Evolutionary conservation across 495 filamentous ascomycete species (phyloP).

Genomic region (Cudoniella acicularis): DNA sequence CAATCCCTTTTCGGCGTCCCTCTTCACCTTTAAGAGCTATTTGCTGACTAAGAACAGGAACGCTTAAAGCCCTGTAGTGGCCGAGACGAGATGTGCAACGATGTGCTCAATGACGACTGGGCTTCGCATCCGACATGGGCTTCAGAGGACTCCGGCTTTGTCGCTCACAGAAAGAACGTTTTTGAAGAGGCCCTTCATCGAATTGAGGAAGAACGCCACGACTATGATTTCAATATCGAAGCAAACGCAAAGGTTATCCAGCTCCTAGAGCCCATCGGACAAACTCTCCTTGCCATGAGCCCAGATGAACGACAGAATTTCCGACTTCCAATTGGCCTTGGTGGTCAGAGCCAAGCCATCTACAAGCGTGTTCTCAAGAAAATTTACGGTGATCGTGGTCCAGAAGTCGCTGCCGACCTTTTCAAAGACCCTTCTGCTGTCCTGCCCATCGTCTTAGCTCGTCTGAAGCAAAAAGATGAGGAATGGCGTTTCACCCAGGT

Average conservation of each 20-base stretch:
- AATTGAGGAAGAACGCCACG: slow-evolving; percentile 96
- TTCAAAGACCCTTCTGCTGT: slow-evolving; percentile 77
- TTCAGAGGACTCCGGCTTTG: slow-evolving; percentile 96
- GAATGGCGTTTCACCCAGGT: slow-evolving; percentile 86
- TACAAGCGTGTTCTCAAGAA: slow-evolving; percentile 97
- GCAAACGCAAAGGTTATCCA: slow-evolving; percentile 90
- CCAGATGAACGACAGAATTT: slow-evolving; percentile 67
- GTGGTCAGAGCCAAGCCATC: slow-evolving; percentile 91
- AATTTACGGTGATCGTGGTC: slow-evolving; percentile 89
- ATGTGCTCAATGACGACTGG: slow-evolving; percentile 96
- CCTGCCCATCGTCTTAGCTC: slow-evolving; percentile 77
- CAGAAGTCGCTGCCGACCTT: slow-evolving; percentile 76
- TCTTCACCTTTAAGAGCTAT: not conserved
- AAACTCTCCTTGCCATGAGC: slow-evolving; percentile 74
- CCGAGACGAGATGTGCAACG: slow-evolving; percentile 86
- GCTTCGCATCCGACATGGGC: slow-evolving; percentile 99
- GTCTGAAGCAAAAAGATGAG: slow-evolving; percentile 89
- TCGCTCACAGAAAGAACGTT: slow-evolving; percentile 93
- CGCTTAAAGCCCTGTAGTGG: slow-evolving; percentile 85
- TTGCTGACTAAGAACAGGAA: slow-evolving; percentile 41
- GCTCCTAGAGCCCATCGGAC: slow-evolving; percentile 87
- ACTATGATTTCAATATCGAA: slow-evolving; percentile 98
- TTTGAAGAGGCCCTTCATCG: slow-evolving; percentile 91
- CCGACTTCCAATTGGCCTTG: slow-evolving; percentile 75
- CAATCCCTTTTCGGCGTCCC: slow-evolving; percentile 16